phyloP scores from a whole-genome alignment of 2,329 filamentous ascomycete species.

The Colletotrichum echinochloae region DNA sequence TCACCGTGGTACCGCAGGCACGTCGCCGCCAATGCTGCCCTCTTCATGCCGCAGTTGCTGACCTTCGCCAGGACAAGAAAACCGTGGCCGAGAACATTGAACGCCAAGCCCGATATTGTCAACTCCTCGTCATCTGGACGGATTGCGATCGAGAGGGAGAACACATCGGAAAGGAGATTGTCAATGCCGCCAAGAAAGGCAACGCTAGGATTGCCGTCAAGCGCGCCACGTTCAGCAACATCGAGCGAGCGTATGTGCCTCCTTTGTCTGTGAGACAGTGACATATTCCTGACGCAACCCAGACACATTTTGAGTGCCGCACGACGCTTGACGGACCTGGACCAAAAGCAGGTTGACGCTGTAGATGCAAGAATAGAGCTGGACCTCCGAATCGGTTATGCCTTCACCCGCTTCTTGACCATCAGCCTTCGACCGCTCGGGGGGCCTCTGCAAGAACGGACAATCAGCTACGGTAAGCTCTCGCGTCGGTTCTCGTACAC shows the following conservation, averaged over 20 bases:
- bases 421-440: constrained; percentile 80
- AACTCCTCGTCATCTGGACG: constrained; percentile 93
- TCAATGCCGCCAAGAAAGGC: constrained; percentile 79
- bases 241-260: constrained; percentile 81
- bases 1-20: constrained; percentile 75
- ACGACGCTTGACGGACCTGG: constrained; percentile 78
- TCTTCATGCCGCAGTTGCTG: constrained; percentile 17
- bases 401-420: constrained; percentile 91
- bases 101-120: constrained; percentile 77
- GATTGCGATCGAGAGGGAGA: constrained; percentile 98
- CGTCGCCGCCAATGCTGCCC: constrained; percentile 38
- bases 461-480: constrained; percentile 82
- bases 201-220: constrained; percentile 83
- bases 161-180: constrained; percentile 93
- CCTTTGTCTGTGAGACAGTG: background rate
- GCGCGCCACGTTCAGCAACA: constrained; percentile 93
- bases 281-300: constrained; percentile 31
- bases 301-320: constrained; percentile 91
- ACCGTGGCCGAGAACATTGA: constrained; percentile 88
- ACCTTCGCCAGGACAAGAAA: constrained; percentile 74
- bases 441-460: constrained; percentile 70
- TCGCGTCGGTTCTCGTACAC: background rate
- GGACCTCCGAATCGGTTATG: constrained; percentile 90
- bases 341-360: constrained; percentile 87
- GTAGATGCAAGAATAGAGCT: constrained; percentile 91